Percentiles rank a stretch among this genome's conserved stretches.
phyloP scores from a whole-genome alignment of 2,329 filamentous ascomycete genomes.

The Xylariaceae sp. region DNA sequence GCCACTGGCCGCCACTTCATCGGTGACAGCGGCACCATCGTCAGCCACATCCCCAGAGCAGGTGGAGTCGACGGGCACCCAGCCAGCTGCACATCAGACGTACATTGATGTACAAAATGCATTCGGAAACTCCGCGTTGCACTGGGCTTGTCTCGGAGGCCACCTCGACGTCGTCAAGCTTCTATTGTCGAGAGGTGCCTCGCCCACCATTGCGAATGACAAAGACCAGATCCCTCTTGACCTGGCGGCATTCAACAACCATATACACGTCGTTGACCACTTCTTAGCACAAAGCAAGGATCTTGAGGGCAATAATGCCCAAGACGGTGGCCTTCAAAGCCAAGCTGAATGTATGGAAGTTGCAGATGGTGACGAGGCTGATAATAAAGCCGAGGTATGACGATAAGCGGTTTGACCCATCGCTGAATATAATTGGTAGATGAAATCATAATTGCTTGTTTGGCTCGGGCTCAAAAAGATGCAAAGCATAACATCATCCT shows the following conservation, averaged over 20 bases:
- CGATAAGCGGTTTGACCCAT: not conserved
- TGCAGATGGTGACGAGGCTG: slow-evolving; percentile 14
- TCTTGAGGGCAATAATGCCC: slow-evolving; percentile 47
- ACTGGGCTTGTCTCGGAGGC: slow-evolving; percentile 91
- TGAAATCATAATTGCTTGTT: no score
- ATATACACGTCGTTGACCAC: slow-evolving; percentile 62
- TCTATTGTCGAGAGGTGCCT: slow-evolving; percentile 73
- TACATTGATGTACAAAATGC: slow-evolving; percentile 71
- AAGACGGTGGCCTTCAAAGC: slow-evolving; percentile 40
- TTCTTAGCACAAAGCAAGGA: slow-evolving; percentile 50
- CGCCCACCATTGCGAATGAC: slow-evolving; percentile 74
- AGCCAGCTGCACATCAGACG: slow-evolving; percentile 38
- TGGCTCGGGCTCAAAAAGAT: no score
- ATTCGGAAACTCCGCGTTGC: slow-evolving; percentile 85
- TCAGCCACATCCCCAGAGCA: slow-evolving; percentile 4
- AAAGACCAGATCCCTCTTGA: slow-evolving; percentile 80
- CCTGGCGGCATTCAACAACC: slow-evolving; percentile 67
- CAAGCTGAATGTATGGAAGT: slow-evolving; percentile 34
- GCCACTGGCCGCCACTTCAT: slow-evolving; percentile 15
- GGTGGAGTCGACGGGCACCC: slow-evolving; percentile 34
- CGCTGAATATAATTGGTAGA: not conserved
- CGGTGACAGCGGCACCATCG: slow-evolving; percentile 1
- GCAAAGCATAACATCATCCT: no score
- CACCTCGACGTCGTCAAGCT: slow-evolving; percentile 78
- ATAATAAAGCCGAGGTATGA: slow-evolving; percentile 2